Evolutionary conservation across 768 basidiomycete species (phyloP), one percentile per base, ranked within the genome.

Genomic region (Cystobasidiopsis lactophilus): DNA sequence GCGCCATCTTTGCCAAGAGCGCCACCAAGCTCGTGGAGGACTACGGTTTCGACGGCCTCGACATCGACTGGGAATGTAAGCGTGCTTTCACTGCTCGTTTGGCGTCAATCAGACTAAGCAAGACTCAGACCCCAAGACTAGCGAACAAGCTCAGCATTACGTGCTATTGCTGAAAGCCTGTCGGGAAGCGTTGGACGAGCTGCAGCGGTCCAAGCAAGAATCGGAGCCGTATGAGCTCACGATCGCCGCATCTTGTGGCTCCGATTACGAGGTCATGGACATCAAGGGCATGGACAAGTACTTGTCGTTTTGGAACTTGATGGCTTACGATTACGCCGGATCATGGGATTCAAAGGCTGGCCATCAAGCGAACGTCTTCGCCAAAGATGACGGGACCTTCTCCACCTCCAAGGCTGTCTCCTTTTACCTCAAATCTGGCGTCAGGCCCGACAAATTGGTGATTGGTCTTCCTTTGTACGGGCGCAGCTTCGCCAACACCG

Each of bases 221-320:
- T n/a, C 39, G 2, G 50, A 52, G 18, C 60, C 57, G 3, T 63
- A 59, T 49, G 59, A 59, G 52, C 35, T 60, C 11, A 56, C 62
- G 10, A 50, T 63, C 5, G 62, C 62, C 0, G 60, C 63, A 1
- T 89, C 93, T 1, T 91, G 86, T 66, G 93, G 93, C 29, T 74
- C 80, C 57, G 78, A 93, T 60, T 88, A 85, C 68, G 70, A 77
- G 65, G 82, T 79, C 58, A 71, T 96, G 5, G 73, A 77, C 54
- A 71, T 86, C 43, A 68, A 66, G 23, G 83, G 83, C 56, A 96
- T 98, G 89, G 80, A 88, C 64, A 72, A 72, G 54, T 78, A 74
- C 53, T 77, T 98, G 23, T 82, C 85, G 62, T 88, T 95, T 65
- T 96, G 88, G 89, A 96, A 98, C 64, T 68, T 98, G 66, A 98